Evolutionary conservation across 2,329 filamentous ascomycete species (phyloP), one percentile per base, ranked within the genome.

Genomic region (Talaromyces sp.): DNA sequence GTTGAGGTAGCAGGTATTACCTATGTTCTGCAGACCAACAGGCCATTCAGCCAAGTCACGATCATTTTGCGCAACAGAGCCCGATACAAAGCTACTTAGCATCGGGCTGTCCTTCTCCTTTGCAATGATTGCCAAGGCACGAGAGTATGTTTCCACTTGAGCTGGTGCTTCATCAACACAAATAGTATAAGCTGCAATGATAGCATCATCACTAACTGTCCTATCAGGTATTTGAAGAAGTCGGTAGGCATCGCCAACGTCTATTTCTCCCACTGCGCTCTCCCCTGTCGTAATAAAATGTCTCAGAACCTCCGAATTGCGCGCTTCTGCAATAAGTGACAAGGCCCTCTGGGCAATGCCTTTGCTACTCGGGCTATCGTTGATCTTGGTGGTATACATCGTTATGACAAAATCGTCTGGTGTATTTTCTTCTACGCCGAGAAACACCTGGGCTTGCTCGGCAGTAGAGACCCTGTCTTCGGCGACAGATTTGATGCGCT

Each of bases 1-100:
- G 79, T 99, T 99, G 58, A 99, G 82, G 69, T 99, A 99, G 73
- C 95, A 99, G 0, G 96, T 99, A 70, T 99, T 99, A 62, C 95
- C 93, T 60, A 98, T 96, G 67, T 98, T 99, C 64, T 87, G 84
- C 6, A 98, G 82, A 0, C 95, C 95, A 24, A 96, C 90, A 0
- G 95, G 95, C 73, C 90, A 86, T 31, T 84, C 80, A 53, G 76
- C 73, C 62, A 67, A 70, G 41, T 75, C 69, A 54, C 71, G 69
- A 64, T 71, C 69, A 21, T 70, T 63, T 43, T 73, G 70, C 3
- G 62, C 62, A 17, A 64, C 67, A 41, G 70, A 66, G 1, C 71
- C 71, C n/a, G 70, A 67, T 19, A 75, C 69, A 65, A 72, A 69
- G 35, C 67, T 71, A 46, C 66, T 70, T 35, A 78, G 66, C 31